These are phyloP conservation scores for Pseudogymnoascus sp. DNA, from an alignment of 2,329 filamentous ascomycete species.

Conservation along the genomic window DNA sequence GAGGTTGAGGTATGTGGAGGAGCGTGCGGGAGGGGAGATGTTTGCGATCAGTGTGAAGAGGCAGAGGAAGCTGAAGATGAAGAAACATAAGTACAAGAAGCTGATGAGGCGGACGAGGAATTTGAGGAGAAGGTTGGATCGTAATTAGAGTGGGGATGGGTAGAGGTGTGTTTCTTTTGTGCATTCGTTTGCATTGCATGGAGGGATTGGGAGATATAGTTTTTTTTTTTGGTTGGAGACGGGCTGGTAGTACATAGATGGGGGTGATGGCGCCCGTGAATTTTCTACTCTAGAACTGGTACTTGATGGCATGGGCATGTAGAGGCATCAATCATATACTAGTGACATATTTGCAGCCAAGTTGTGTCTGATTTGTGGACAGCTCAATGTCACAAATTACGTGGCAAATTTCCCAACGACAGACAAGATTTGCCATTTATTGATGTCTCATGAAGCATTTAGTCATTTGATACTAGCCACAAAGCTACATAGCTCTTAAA, in stretches of 20 bases:
- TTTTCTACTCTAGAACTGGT: background rate
- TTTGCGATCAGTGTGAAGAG: conserved; percentile 82
- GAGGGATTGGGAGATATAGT: background rate
- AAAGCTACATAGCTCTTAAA: background rate
- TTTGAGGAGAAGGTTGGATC: conserved; percentile 60
- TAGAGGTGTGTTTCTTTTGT: background rate
- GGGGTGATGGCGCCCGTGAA: background rate
- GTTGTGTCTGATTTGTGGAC: background rate
- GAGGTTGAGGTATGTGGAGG: conserved; percentile 52
- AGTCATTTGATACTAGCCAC: background rate
- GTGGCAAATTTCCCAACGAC: background rate
- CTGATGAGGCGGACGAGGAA: conserved; percentile 87
- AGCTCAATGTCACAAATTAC: background rate
- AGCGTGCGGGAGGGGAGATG: conserved; percentile 51
- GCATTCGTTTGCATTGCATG: background rate
- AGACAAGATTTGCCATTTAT: background rate
- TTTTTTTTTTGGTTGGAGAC: background rate
- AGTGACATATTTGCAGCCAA: background rate
- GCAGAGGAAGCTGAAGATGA: conserved; percentile 95
- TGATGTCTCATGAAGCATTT: background rate
- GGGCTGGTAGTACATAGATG: background rate
- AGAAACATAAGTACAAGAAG: conserved; percentile 99
- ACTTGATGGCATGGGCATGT: background rate
- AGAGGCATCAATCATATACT: conserved; percentile 1
- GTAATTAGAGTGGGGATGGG: conserved; percentile 24